phyloP scores from a whole-genome alignment of 495 filamentous ascomycete genomes.

The Lentithecium fluviatile region DNA sequence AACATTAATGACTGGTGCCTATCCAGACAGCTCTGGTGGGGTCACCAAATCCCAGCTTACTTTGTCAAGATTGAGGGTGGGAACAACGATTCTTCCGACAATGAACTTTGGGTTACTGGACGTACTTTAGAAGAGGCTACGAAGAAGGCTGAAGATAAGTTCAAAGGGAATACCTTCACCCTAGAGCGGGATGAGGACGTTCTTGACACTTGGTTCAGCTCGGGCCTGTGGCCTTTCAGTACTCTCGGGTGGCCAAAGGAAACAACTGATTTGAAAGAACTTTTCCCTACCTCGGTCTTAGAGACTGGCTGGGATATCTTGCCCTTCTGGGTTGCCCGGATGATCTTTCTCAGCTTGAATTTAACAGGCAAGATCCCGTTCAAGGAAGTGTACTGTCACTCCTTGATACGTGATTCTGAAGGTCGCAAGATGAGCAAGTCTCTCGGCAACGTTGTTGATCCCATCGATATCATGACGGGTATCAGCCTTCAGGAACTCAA shows the following conservation, averaged over 20 bases:
- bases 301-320: slow-evolving; percentile 85
- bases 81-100: slow-evolving; percentile 53
- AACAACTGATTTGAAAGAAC: slow-evolving; percentile 44
- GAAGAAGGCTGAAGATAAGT: slow-evolving; percentile 59
- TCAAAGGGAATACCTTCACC: slow-evolving; percentile 65
- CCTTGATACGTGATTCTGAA: slow-evolving; percentile 71
- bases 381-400: slow-evolving; percentile 75
- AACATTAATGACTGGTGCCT: slow-evolving; percentile 81
- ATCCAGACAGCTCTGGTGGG: slow-evolving; percentile 83
- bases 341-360: slow-evolving; percentile 79
- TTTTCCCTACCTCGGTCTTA: slow-evolving; percentile 72
- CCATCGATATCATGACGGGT: slow-evolving; percentile 74
- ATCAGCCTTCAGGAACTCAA: slow-evolving; percentile 67
- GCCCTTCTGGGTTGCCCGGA: slow-evolving; percentile 81
- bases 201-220: slow-evolving; percentile 82
- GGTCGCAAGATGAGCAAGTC: slow-evolving; percentile 86
- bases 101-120: slow-evolving; percentile 67
- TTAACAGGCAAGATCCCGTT: slow-evolving; percentile 76
- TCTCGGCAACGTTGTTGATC: slow-evolving; percentile 79
- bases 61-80: slow-evolving; percentile 69
- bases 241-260: slow-evolving; percentile 72
- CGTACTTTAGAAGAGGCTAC: slow-evolving; percentile 57
- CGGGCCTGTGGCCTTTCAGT: slow-evolving; percentile 77
- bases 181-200: slow-evolving; percentile 70
- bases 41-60: slow-evolving; percentile 75